Conservation (phyloP, 2,329 filamentous ascomycete species). For the Fusarium gaditjirri region DNA sequence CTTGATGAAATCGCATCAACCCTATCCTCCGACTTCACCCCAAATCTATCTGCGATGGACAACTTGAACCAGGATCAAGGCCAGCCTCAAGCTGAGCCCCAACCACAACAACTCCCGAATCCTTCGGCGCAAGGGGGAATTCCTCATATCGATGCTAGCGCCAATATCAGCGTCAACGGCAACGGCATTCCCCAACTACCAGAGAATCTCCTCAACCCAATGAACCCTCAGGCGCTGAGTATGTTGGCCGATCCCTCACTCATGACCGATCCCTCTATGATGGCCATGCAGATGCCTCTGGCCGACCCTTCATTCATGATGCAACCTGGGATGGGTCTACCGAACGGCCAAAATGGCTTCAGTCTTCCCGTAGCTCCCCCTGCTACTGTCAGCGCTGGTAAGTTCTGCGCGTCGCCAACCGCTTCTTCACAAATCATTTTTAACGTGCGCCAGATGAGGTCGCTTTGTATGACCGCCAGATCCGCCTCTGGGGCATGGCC, state of each 20-base stretch:
- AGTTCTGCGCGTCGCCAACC: constrained; percentile 5
- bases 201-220: constrained; percentile 33
- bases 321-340: constrained; percentile 45
- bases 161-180: constrained; percentile 24
- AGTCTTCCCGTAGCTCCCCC: constrained; percentile 31
- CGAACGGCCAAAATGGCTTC: constrained; percentile 47
- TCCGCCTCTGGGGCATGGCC: constrained; percentile 95
- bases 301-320: constrained; percentile 45
- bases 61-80: constrained; percentile 31
- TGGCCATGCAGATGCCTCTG: constrained; percentile 42
- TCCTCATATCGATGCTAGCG: constrained; percentile 14
- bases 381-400: constrained; percentile 51
- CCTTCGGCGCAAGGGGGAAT: constrained; percentile 6
- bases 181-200: constrained; percentile 37
- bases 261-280: constrained; percentile 40
- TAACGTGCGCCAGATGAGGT: constrained; percentile 77
- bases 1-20: background rate
- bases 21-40: background rate
- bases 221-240: constrained; percentile 41
- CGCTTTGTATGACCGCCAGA: constrained; percentile 96
- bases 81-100: constrained; percentile 35
- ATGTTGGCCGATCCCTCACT: constrained; percentile 43
- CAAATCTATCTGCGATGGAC: constrained; percentile 28
- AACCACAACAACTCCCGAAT: constrained; percentile 34
- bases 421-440: background rate